Evolutionary conservation across 1,139 yeast species (phyloP).

Genomic region (Diutina pseudorugosa): DNA sequence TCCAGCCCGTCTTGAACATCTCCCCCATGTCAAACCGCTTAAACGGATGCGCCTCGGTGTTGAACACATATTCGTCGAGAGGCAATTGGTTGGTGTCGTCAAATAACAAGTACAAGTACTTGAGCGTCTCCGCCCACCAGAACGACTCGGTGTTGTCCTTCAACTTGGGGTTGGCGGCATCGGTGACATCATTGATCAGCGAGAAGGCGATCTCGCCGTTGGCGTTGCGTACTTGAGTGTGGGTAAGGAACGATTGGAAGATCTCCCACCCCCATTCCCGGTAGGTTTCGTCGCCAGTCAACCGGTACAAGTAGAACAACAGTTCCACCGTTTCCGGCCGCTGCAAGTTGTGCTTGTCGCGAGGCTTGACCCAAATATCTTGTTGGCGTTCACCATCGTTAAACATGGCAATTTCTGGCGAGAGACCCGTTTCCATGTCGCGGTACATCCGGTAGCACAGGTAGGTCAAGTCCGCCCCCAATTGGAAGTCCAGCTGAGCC

Average conservation of each 20-base stretch:
- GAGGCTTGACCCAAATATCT: conserved; percentile 60
- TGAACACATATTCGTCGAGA: conserved; percentile 63
- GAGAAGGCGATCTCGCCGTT: conserved; percentile 53
- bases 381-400: conserved; percentile 24
- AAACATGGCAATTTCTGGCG: conserved; percentile 86
- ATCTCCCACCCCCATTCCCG: conserved; percentile 89
- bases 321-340: conserved; percentile 95
- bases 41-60: conserved; percentile 89
- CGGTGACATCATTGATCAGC: conserved; percentile 53
- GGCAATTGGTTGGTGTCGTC: conserved; percentile 49
- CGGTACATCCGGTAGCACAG: conserved; percentile 80
- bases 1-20: conserved; percentile 57
- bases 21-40: conserved; percentile 54
- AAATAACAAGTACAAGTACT: conserved; percentile 74
- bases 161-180: conserved; percentile 32
- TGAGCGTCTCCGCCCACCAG: conserved; percentile 91
- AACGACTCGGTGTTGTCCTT: conserved; percentile 82
- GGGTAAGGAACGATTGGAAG: conserved; percentile 54
- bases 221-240: conserved; percentile 38
- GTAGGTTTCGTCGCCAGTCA: conserved; percentile 73
- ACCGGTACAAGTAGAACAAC: conserved; percentile 64
- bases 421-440: conserved; percentile 59
- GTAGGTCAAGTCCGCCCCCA: conserved; percentile 67
- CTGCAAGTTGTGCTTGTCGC: conserved; percentile 75
- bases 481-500: conserved; percentile 39